These are phyloP conservation scores for Beauveria rudraprayagi DNA, from an alignment of 2,329 filamentous ascomycete genomes.

Conservation along the genomic window DNA sequence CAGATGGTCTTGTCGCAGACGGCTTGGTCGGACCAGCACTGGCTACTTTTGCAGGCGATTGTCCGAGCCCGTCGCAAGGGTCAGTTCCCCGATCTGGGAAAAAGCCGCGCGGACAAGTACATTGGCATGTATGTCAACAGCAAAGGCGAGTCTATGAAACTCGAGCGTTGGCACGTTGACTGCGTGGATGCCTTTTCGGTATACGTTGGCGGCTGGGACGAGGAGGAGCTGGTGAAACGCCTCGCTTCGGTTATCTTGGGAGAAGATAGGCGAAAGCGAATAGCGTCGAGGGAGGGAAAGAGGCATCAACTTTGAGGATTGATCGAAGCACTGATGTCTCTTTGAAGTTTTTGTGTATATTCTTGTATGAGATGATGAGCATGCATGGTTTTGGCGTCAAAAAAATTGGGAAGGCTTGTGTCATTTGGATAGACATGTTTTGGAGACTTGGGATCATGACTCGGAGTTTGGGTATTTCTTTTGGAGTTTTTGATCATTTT, in stretches of 20 bases:
- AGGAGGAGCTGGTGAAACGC: constrained; percentile 39
- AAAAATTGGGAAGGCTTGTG: background rate
- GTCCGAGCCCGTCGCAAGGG: constrained; percentile 39
- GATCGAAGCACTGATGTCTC: background rate
- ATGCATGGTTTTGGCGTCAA: constrained; percentile 3
- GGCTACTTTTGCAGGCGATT: constrained; percentile 44
- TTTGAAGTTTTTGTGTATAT: background rate
- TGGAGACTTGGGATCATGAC: background rate
- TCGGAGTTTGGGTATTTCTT: background rate
- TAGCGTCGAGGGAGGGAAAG: constrained; percentile 12
- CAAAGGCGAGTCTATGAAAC: constrained; percentile 36
- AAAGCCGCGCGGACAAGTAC: constrained; percentile 25
- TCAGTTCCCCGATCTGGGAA: constrained; percentile 21
- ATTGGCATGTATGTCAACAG: constrained; percentile 42
- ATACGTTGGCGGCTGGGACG: constrained; percentile 43
- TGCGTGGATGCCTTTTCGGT: constrained; percentile 45
- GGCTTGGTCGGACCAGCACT: constrained; percentile 43
- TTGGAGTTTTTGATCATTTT: constrained; percentile 4
- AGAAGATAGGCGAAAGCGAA: constrained; percentile 29
- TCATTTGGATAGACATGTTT: background rate
- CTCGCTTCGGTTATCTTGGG: constrained; percentile 45
- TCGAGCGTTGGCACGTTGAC: constrained; percentile 51
- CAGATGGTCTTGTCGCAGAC: constrained; percentile 28
- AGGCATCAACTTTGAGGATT: constrained; percentile 14
- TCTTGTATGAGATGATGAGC: background rate